These are phyloP conservation scores for Erysimum cheiranthoides DNA, from an alignment of 345 rosid species.

Conservation along the genomic window DNA sequence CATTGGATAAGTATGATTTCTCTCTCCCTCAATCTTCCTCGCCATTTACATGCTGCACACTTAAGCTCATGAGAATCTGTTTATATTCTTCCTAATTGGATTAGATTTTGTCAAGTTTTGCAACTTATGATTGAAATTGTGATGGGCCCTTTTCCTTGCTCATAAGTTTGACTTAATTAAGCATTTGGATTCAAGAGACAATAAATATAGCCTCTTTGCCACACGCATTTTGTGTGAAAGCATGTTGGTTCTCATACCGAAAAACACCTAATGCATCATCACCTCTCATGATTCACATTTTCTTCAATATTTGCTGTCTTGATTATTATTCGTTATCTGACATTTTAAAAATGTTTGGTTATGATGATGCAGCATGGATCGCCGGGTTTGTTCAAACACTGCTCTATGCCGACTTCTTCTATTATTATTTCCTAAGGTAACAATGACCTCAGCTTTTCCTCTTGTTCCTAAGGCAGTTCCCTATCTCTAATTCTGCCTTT, in stretches of 20 bases:
- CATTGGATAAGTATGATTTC: slow-evolving; percentile 80
- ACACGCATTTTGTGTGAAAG: slow-evolving; percentile 3
- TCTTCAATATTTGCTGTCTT: neutral
- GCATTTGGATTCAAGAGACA: slow-evolving; percentile 1
- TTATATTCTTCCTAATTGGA: neutral
- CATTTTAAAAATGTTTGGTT: slow-evolving; percentile 6
- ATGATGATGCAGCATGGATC: slow-evolving; percentile 75
- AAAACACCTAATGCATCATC: neutral
- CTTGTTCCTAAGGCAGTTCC: neutral
- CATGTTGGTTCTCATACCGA: slow-evolving; percentile 14
- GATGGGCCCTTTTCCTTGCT: slow-evolving; percentile 1
- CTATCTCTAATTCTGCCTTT: neutral
- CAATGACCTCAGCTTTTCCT: neutral
- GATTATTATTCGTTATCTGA: slow-evolving; percentile 15
- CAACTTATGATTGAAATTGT: neutral
- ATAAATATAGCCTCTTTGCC: slow-evolving; percentile 12
- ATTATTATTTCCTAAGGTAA: slow-evolving; percentile 79
- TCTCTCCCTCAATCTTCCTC: neutral
- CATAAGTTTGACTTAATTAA: neutral
- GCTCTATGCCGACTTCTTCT: slow-evolving; percentile 85
- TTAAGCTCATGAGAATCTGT: slow-evolving; percentile 6
- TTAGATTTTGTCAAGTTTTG: slow-evolving; percentile 5
- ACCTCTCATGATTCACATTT: slow-evolving; percentile 7
- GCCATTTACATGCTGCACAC: neutral
- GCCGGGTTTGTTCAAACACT: slow-evolving; percentile 73